phyloP scores from a whole-genome alignment of 306 rosid genomes.

The Castanea crenata region DNA sequence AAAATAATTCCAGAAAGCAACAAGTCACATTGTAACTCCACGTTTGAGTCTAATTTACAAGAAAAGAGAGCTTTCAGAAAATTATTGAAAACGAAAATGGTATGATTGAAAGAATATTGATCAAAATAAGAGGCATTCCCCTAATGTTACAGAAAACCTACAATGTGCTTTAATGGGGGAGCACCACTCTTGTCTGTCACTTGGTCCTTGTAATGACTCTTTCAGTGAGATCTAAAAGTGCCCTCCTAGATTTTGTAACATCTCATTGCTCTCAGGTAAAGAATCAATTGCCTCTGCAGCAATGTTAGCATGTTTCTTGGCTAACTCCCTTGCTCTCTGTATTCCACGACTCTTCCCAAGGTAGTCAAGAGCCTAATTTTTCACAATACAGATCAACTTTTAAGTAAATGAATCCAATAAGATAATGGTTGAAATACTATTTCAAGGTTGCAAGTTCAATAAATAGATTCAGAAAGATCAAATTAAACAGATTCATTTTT shows the following conservation, averaged over 20 bases:
- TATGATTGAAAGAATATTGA: conserved; percentile 12
- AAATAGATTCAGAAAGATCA: not conserved
- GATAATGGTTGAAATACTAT: not conserved
- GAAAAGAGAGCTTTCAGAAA: not conserved
- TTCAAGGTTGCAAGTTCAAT: not conserved
- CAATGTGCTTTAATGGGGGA: not conserved
- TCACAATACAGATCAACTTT: conserved; percentile 14
- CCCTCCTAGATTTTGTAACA: conserved; percentile 78
- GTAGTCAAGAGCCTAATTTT: conserved; percentile 76
- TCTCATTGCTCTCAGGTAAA: conserved; percentile 61
- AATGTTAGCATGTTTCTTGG: conserved; percentile 74
- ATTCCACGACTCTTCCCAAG: conserved; percentile 81
- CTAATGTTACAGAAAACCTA: not conserved
- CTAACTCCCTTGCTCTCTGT: conserved; percentile 82
- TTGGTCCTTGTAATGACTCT: conserved; percentile 82
- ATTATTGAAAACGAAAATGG: conserved; percentile 1
- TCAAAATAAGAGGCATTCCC: not conserved
- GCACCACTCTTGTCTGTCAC: conserved; percentile 29
- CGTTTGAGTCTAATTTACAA: not conserved
- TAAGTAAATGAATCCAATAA: not conserved
- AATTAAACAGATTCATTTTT: not conserved
- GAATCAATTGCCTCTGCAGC: conserved; percentile 90
- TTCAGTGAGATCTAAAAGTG: conserved; percentile 79
- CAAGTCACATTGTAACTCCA: not conserved
- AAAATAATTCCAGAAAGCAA: not conserved